Evolutionary conservation across 257 asterid species (phyloP).

Genomic region (Cynanchum wilfordii): DNA sequence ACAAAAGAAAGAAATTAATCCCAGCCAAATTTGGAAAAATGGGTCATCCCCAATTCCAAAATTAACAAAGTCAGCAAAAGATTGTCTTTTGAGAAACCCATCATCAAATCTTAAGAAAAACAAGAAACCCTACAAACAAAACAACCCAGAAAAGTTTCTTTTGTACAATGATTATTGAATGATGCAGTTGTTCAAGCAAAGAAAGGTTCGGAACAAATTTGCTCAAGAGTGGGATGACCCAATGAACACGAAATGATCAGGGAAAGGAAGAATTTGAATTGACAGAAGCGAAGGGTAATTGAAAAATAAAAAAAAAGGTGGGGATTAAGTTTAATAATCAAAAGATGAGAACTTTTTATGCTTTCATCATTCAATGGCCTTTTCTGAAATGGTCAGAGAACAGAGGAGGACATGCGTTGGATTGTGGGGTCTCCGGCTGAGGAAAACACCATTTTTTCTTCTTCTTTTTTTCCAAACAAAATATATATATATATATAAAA

Average conservation of each 20-base stretch:
- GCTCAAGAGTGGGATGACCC: constrained; percentile 35
- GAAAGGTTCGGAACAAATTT: constrained; percentile 5
- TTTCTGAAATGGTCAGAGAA: constrained; percentile 16
- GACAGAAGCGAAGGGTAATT: constrained; percentile 25
- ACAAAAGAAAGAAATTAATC: constrained; percentile 24
- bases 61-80: background rate
- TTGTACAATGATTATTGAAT: constrained; percentile 1
- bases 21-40: constrained; percentile 22
- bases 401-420: constrained; percentile 24
- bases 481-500: too few species aligned
- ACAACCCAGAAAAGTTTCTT: constrained; percentile 14
- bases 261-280: constrained; percentile 23
- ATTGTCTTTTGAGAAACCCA: constrained; percentile 23
- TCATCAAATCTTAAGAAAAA: constrained; percentile 1
- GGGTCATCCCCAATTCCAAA: constrained; percentile 20
- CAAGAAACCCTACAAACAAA: constrained; percentile 11
- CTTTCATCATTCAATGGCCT: constrained; percentile 25
- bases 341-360: constrained; percentile 17
- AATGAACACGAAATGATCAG: constrained; percentile 45
- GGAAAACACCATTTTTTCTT: constrained; percentile 7
- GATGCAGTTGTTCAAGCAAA: background rate
- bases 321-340: constrained; percentile 12
- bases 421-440: constrained; percentile 26
- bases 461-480: too few species aligned
- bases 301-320: constrained; percentile 8